Conservation (phyloP, 2,329 filamentous ascomycete species). For the Paracamarosporium sp. region DNA sequence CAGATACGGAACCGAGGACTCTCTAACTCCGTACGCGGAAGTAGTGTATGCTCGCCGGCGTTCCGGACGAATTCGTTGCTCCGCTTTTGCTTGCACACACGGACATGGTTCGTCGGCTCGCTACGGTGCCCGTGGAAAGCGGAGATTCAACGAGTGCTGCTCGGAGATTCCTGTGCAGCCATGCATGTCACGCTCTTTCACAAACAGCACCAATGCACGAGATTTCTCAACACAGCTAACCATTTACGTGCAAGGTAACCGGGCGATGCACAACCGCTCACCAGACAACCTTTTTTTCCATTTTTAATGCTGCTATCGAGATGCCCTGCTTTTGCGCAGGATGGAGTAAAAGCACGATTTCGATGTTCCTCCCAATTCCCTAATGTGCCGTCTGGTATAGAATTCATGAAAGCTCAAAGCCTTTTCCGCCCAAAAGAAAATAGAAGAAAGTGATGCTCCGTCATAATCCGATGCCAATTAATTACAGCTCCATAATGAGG, state of each 20-base stretch:
- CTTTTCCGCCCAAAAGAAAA: slow-evolving; percentile 32
- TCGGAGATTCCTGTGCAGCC: not conserved
- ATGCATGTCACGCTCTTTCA: not conserved
- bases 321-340: not conserved
- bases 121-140: not conserved
- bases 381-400: slow-evolving; percentile 16
- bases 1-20: not conserved
- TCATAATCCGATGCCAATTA: slow-evolving; percentile 46
- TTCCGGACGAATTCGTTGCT: not conserved
- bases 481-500: slow-evolving; percentile 43
- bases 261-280: not conserved
- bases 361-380: slow-evolving; percentile 3
- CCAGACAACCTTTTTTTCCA: slow-evolving; percentile 9
- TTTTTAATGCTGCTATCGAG: slow-evolving; percentile 13
- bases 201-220: not conserved
- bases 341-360: slow-evolving; percentile 8
- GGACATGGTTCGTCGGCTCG: not conserved
- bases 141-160: not conserved
- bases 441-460: slow-evolving; percentile 27
- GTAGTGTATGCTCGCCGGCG: not conserved
- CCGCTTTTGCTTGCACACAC: not conserved
- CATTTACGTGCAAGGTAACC: not conserved
- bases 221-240: not conserved
- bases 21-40: slow-evolving; percentile 5
- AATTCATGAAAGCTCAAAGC: slow-evolving; percentile 10